Evolutionary conservation across 2,329 filamentous ascomycete species (phyloP).

Genomic region (Orbilia ellipsospora): DNA sequence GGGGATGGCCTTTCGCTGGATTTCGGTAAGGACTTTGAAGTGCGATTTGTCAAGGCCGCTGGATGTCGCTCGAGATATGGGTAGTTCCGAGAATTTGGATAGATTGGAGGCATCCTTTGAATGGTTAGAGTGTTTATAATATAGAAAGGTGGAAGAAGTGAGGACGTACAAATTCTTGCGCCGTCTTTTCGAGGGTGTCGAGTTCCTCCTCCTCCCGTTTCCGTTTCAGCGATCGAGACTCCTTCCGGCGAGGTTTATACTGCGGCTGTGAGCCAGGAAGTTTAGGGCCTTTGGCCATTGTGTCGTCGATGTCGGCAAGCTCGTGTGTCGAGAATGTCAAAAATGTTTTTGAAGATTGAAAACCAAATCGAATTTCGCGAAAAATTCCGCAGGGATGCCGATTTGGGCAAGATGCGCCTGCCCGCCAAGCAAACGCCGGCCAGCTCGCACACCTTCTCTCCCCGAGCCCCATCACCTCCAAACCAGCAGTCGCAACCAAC

Average conservation of each 20-base stretch:
- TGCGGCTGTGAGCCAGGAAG: conserved; percentile 35
- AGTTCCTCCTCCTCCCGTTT: conserved; percentile 64
- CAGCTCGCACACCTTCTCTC: background rate
- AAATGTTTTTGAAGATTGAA: conserved; percentile 16
- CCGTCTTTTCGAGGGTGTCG: conserved; percentile 62
- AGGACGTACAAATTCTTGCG: conserved; percentile 63
- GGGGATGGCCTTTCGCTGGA: conserved; percentile 89
- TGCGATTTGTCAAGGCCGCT: conserved; percentile 85
- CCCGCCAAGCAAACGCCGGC: conserved; percentile 15
- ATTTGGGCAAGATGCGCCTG: conserved; percentile 2
- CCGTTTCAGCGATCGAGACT: conserved; percentile 62
- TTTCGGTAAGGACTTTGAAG: conserved; percentile 89
- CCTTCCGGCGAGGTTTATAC: conserved; percentile 44
- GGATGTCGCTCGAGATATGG: conserved; percentile 82
- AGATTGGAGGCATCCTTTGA: conserved; percentile 71
- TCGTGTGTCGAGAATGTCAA: background rate
- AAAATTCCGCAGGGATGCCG: conserved; percentile 53
- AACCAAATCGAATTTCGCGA: conserved; percentile 22
- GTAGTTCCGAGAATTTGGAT: conserved; percentile 82
- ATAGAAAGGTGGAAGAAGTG: background rate
- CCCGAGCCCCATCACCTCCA: background rate
- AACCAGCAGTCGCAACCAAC: conserved; percentile 1
- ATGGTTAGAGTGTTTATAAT: background rate
- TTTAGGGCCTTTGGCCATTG: conserved; percentile 51
- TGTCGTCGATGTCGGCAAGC: background rate